Conservation (phyloP, 2,329 filamentous ascomycete genomes). For the Pseudogymnoascus sp. region DNA sequence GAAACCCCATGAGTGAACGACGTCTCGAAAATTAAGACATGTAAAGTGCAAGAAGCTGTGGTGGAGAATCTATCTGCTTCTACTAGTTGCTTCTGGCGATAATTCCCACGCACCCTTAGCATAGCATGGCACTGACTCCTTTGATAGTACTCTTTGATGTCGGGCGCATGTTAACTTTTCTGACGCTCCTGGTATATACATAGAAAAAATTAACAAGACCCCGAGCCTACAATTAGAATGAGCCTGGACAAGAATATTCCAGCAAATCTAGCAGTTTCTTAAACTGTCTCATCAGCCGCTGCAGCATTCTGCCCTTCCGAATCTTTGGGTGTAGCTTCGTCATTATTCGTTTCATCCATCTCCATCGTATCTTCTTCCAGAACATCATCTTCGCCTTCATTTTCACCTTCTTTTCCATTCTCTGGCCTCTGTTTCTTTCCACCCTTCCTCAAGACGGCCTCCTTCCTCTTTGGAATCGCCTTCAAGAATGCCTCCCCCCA, state of each 20-base stretch:
- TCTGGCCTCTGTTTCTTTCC: not conserved
- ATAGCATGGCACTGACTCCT: not conserved
- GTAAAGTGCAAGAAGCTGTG: not conserved
- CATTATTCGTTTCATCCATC: not conserved
- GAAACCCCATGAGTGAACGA: not conserved
- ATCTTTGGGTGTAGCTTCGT: not conserved
- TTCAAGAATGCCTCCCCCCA: conserved; percentile 86
- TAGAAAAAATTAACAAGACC: not conserved
- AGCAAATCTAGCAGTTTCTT: not conserved
- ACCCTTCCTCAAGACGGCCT: conserved; percentile 54
- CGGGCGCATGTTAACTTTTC: not conserved
- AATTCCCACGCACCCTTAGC: not conserved
- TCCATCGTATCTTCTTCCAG: not conserved
- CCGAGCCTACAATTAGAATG: not conserved
- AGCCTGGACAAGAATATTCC: not conserved
- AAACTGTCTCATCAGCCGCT: not conserved
- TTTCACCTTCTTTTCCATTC: not conserved
- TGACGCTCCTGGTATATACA: not conserved
- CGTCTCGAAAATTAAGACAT: not conserved
- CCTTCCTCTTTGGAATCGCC: conserved; percentile 87
- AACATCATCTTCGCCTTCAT: not conserved
- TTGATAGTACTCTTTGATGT: not conserved
- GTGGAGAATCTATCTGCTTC: not conserved
- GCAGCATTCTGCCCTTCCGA: not conserved
- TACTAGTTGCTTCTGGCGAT: not conserved